Evolutionary conservation across 768 basidiomycete genomes (phyloP).

Genomic region (Leccinum boreale): DNA sequence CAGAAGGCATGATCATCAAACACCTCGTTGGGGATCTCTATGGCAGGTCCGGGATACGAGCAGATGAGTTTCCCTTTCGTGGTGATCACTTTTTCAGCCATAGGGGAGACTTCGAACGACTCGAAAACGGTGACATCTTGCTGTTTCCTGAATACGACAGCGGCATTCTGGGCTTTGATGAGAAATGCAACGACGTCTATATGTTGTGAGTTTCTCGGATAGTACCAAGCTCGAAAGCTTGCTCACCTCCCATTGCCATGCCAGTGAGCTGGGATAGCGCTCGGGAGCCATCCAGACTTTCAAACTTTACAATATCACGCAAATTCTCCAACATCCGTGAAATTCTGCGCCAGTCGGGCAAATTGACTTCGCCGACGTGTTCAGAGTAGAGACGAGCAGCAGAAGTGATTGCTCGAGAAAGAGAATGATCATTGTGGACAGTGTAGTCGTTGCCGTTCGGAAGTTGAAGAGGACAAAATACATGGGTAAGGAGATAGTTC

Average conservation of each 20-base stretch:
- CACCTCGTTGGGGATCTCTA: background rate
- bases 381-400: constrained; percentile 17
- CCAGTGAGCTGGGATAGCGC: constrained; percentile 3
- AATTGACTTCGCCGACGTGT: background rate
- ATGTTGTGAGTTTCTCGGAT: background rate
- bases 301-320: constrained; percentile 1
- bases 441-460: constrained; percentile 31
- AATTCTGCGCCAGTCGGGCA: background rate
- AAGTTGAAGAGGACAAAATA: constrained; percentile 39
- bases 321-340: background rate
- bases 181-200: constrained; percentile 31
- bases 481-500: constrained; percentile 35
- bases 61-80: background rate
- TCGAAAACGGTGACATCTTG: constrained; percentile 23
- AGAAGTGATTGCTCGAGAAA: constrained; percentile 20
- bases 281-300: constrained; percentile 2
- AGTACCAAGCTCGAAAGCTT: background rate
- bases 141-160: background rate
- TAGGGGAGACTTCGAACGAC: constrained; percentile 42
- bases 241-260: constrained; percentile 9
- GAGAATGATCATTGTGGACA: constrained; percentile 23
- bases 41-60: background rate
- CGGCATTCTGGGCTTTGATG: background rate
- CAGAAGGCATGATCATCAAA: constrained; percentile 22
- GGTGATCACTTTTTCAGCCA: constrained; percentile 7